These are phyloP conservation scores for Tylopilus cervinicoccineus DNA, from an alignment of 768 basidiomycete species.

Conservation along the genomic window DNA sequence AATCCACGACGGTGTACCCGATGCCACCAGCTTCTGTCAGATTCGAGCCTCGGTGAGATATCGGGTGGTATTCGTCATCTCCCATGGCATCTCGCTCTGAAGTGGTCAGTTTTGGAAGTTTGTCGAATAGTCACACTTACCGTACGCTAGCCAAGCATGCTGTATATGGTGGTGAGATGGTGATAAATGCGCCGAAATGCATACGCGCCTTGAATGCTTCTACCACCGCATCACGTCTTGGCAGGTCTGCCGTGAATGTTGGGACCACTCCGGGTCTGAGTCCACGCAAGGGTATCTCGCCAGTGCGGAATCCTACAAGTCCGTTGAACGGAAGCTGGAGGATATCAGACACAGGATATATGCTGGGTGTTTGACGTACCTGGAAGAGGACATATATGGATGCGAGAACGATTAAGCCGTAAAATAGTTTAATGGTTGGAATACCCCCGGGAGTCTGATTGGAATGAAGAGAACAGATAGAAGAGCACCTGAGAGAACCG, in stretches of 20 bases:
- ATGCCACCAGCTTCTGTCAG: constrained; percentile 76
- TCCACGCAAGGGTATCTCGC: constrained; percentile 13
- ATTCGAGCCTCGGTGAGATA: constrained; percentile 71
- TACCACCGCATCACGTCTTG: constrained; percentile 66
- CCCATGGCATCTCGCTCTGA: constrained; percentile 89
- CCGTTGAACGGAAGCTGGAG: constrained; percentile 17
- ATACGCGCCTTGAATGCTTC: constrained; percentile 70
- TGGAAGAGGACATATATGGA: constrained; percentile 16
- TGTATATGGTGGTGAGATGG: constrained; percentile 30
- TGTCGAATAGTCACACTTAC: constrained; percentile 36
- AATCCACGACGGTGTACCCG: constrained; percentile 86
- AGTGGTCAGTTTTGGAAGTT: constrained; percentile 10
- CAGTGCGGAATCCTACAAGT: constrained; percentile 2
- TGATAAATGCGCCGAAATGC: not conserved
- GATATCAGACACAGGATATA: not conserved
- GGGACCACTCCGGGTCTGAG: constrained; percentile 16
- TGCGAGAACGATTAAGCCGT: constrained; percentile 4
- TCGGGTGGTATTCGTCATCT: constrained; percentile 87
- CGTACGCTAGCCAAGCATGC: constrained; percentile 87
- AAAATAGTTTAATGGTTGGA: constrained; percentile 7
- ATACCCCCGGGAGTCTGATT: constrained; percentile 1
- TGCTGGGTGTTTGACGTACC: constrained; percentile 8
- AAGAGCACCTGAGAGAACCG: not conserved
- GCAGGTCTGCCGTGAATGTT: constrained; percentile 49
- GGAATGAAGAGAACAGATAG: not conserved